Base-by-base conservation (phyloP, 108 stramenopile genomes). In the Nannochloropsis gaditana region DNA sequence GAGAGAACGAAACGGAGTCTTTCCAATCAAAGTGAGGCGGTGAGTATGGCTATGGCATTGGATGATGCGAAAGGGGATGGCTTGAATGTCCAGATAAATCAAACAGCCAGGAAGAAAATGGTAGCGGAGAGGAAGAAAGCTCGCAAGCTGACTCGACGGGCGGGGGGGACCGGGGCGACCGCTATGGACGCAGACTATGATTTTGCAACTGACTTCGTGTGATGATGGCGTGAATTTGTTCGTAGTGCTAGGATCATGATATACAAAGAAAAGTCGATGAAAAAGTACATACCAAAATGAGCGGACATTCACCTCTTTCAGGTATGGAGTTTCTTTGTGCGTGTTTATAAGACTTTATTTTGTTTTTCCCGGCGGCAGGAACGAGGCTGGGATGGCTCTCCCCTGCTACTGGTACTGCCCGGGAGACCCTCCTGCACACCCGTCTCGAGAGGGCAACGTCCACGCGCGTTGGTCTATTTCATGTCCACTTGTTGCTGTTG, bases 31-130 rank as follows among this genome's bases (percentile, higher is more conserved):
- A 9, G n/a, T 43, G 50, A 45, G 82, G 73, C 86, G 1, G 79
- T 83, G 9, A 83, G 83, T 8, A 79, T 79, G 6, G 79, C 43
- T 42, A 42, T 87, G 41, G 83, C 83, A n/a, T 45, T 83, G 9
- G 83, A 83, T 79, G 73, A 83, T 5, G 86, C 79, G 45, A 83
- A 21, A 5, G 86, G 83, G 44, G 83, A 73, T 9, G 86, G 45
- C 21, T 44, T 87, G 83, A 87, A 87, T 79, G 83, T 83, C 3
- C 86, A 87, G 79, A 45, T 84, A 10, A 87, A 87, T 79, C 83
- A 79, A 31, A n/a, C 83, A 15, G 83, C 83, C 9, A 87, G 83
- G 79, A 87, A 87, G 79, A 83, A 83, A 9, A 73, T 79, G 44
- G 83, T 45, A 79, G 83, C 86, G 42, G 82, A 83, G 9, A 83